Base-by-base conservation (phyloP, 2,329 filamentous ascomycete species). In the Blastomyces silverae region DNA sequence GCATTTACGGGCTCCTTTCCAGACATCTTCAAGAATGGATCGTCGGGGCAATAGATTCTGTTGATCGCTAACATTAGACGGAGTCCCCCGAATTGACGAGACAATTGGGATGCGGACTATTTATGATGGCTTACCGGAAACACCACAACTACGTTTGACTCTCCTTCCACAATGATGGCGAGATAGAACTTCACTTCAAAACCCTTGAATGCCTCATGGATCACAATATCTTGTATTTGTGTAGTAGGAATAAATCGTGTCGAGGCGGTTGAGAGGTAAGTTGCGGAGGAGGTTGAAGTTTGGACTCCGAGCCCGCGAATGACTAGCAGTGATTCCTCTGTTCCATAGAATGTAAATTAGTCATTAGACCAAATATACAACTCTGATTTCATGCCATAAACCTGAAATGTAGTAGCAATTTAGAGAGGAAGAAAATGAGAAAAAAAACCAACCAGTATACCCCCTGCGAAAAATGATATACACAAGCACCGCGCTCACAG, bases 161-260 rank as follows among this genome's bases (percentile, higher is more conserved):
- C 93, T 1, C 88, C 92, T 70, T 95, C 89, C 22, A 97, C 91
- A 63, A 97, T 89, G 39, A 97, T 90, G 4, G 91, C 86, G 10
- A 99, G 80, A 73, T 96, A 97, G 73, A 93, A 96, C 52, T 88
- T 81, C 46, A 97, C 92, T 78, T 92, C 91, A 72, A 97, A 96
- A 0, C 92, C 92, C 65, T 86, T 86, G 77, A 97, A 97, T 3
- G 92, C 94, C 80, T 99, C 94, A 75, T 97, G 92, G 61, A 99
- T 90, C 63, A 97, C 86, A 64, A 99, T 88, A 75, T 99, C 94
- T 73, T 90, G 90, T 65, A 99, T 95, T 77, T 91, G 88, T 56
- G 89, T 90, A 0, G 93, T 96, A 0, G 94, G 93, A 66, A 99
- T 97, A 76, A 90, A 91, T 61, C 87, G 80, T n/a, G 86, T 89